Percentiles rank a stretch among this genome's conserved stretches.
Evolutionary conservation across 1,139 yeast genomes (phyloP).

Genomic region (Blastobotrys niveus): DNA sequence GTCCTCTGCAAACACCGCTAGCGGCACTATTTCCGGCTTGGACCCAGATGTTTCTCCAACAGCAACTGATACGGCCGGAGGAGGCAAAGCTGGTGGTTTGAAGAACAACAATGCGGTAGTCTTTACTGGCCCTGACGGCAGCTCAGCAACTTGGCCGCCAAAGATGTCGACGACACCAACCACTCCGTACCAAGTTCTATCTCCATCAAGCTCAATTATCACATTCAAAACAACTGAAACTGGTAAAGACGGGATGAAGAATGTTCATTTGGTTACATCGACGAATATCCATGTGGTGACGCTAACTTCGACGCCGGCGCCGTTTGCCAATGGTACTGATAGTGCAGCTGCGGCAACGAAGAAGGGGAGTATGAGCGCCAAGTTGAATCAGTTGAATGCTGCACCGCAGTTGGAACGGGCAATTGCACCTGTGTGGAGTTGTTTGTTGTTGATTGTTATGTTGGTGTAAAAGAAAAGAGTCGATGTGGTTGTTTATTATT

Average conservation of each 20-base stretch:
- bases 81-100: too few species aligned
- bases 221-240: conserved; percentile 2
- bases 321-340: background rate
- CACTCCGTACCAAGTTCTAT: conserved; percentile 8
- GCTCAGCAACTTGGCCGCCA: too few species aligned
- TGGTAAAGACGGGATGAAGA: background rate
- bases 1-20: too few species aligned
- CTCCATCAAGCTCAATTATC: conserved; percentile 6
- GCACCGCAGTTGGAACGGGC: background rate
- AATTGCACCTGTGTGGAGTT: too few species aligned
- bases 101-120: too few species aligned
- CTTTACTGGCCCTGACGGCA: too few species aligned
- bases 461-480: background rate
- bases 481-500: too few species aligned
- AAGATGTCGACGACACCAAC: conserved; percentile 8
- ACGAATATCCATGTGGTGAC: conserved; percentile 12
- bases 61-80: too few species aligned
- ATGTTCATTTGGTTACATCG: conserved; percentile 7
- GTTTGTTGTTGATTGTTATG: too few species aligned
- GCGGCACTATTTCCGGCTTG: too few species aligned
- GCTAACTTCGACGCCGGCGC: conserved; percentile 12
- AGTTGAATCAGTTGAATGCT: background rate
- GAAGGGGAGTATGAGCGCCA: background rate
- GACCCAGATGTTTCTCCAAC: too few species aligned
- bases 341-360: background rate